phyloP scores from a whole-genome alignment of 2,329 filamentous ascomycete species.

The Colletotrichum theobromicola region DNA sequence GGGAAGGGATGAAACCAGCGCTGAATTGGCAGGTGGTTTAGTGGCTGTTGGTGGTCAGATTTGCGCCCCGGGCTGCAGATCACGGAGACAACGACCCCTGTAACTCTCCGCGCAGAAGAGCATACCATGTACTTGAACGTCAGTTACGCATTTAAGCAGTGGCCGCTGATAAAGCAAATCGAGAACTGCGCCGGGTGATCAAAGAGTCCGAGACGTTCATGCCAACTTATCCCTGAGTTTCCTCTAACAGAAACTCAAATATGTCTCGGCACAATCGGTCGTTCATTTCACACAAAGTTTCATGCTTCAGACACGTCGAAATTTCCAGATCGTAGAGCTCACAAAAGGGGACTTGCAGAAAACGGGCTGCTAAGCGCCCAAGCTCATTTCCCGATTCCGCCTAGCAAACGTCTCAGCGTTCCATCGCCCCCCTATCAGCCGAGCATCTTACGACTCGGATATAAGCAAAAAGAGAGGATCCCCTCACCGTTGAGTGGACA shows the following conservation, averaged over 20 bases:
- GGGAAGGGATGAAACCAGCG: not conserved
- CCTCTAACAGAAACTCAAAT: not conserved
- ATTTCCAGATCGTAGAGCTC: not conserved
- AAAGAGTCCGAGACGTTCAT: not conserved
- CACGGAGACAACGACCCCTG: not conserved
- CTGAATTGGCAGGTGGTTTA: not conserved
- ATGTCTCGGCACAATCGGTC: not conserved
- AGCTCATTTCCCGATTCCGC: not conserved
- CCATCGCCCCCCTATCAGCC: not conserved
- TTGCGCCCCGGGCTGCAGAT: not conserved
- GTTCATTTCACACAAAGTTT: not conserved
- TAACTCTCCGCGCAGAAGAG: not conserved
- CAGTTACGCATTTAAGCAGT: not conserved
- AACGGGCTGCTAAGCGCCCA: not conserved
- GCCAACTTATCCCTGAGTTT: not conserved
- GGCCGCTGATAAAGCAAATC: not conserved
- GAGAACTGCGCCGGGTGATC: not conserved
- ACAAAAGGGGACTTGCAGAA: not conserved
- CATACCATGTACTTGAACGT: not conserved
- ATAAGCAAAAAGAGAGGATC: slow-evolving; percentile 9
- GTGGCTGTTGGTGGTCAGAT: not conserved
- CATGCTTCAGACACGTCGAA: not conserved
- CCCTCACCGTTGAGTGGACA: not conserved
- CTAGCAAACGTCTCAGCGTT: not conserved
- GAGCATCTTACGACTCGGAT: not conserved